Evolutionary conservation across 176 grass and related monocot species (phyloP).

Genomic region (Juncus inflexus): DNA sequence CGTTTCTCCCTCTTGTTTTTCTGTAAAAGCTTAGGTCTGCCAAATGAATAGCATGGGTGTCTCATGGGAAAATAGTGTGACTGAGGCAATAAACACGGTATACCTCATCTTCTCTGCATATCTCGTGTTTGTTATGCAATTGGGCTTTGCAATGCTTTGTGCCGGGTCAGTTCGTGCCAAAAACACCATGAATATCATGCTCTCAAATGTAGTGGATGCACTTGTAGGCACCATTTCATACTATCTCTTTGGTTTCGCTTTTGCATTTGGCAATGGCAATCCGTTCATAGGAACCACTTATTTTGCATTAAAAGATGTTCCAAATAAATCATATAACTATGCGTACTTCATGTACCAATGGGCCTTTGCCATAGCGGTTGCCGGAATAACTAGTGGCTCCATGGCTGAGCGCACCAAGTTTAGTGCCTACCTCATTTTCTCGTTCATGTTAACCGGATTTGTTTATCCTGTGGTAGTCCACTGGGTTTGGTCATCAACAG

Average conservation of each 20-base stretch:
- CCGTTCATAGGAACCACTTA: slow-evolving; percentile 25
- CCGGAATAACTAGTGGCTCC: slow-evolving; percentile 23
- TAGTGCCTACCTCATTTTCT: slow-evolving; percentile 24
- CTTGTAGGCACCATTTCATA: slow-evolving; percentile 28
- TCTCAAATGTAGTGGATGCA: slow-evolving; percentile 27
- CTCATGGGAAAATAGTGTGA: slow-evolving; percentile 26
- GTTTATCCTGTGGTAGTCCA: slow-evolving; percentile 30
- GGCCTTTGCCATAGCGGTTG: slow-evolving; percentile 28
- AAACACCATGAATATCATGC: slow-evolving; percentile 36
- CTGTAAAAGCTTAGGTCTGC: too few species aligned
- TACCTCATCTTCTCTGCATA: slow-evolving; percentile 34
- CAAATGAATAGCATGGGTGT: slow-evolving; percentile 13
- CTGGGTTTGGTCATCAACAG: slow-evolving; percentile 28
- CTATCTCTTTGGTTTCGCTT: slow-evolving; percentile 36
- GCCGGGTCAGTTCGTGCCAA: slow-evolving; percentile 27
- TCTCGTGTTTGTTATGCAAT: slow-evolving; percentile 34
- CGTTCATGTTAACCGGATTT: slow-evolving; percentile 25
- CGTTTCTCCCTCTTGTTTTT: too few species aligned
- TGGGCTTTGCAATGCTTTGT: slow-evolving; percentile 37
- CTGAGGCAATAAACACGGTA: slow-evolving; percentile 30
- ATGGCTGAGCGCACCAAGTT: slow-evolving; percentile 31
- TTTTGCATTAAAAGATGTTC: slow-evolving; percentile 24
- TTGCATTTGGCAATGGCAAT: slow-evolving; percentile 30
- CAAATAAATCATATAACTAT: slow-evolving; percentile 27
- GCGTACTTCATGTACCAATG: slow-evolving; percentile 30